Evolutionary conservation across 2,329 filamentous ascomycete species (phyloP).

Genomic region (Xylaria sp.): DNA sequence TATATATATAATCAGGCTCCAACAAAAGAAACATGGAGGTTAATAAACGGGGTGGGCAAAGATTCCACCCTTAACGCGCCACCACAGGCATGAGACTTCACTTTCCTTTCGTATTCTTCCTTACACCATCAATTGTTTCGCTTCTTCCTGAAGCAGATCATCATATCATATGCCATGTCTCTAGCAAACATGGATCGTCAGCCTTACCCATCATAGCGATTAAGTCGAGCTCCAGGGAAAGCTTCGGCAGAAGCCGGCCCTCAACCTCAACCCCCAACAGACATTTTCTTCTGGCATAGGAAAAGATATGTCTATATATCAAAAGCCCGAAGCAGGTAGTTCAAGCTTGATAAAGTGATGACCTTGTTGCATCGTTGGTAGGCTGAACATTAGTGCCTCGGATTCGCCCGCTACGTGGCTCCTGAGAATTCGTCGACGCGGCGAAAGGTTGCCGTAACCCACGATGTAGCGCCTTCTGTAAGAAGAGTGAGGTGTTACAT

Average conservation of each 20-base stretch:
- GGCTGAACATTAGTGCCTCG: neutral
- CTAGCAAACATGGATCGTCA: neutral
- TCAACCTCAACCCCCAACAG: too few species aligned
- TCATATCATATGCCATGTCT: constrained; percentile 2
- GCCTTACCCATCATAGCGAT: neutral
- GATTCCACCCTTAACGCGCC: neutral
- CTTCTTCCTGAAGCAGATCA: neutral
- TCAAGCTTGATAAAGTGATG: neutral
- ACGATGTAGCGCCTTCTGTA: neutral
- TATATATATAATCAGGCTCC: constrained; percentile 11
- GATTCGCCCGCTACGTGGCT: neutral
- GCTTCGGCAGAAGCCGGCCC: neutral
- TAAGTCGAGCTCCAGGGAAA: neutral
- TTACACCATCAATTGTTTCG: neutral
- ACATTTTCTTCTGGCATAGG: neutral
- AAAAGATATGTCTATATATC: neutral
- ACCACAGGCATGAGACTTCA: neutral
- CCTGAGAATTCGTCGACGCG: neutral
- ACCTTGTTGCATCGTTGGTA: neutral
- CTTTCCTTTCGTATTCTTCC: constrained; percentile 8
- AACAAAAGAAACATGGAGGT: constrained; percentile 24
- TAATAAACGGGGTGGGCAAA: neutral
- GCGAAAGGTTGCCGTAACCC: neutral
- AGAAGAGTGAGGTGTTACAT: neutral
- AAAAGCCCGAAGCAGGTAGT: neutral